phyloP scores from a whole-genome alignment of 2,329 filamentous ascomycete genomes.

The Dendrostoma leiphaemia region DNA sequence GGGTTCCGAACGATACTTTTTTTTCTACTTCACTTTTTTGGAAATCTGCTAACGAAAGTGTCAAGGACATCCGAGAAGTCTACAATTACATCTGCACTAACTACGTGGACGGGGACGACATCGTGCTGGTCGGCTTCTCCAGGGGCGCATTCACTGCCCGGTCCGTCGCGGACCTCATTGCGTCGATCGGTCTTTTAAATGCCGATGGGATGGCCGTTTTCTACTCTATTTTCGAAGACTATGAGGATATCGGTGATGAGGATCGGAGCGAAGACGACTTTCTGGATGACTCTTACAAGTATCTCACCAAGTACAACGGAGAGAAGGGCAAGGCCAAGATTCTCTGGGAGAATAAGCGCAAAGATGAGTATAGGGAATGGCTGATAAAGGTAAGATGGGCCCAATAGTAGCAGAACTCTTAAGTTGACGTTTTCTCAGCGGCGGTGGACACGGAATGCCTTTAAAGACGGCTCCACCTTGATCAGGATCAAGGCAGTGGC shows the following conservation, averaged over 20 bases:
- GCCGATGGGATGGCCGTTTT: conserved; percentile 40
- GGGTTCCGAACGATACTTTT: neutral
- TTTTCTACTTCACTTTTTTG: neutral
- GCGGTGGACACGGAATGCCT: conserved; percentile 35
- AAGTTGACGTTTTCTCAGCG: conserved; percentile 20
- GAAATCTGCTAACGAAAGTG: neutral
- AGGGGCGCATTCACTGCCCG: conserved; percentile 39
- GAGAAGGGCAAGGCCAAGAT: conserved; percentile 28
- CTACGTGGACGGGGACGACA: conserved; percentile 34
- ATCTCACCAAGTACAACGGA: conserved; percentile 24
- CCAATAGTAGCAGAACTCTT: no score
- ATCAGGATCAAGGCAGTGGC: conserved; percentile 45
- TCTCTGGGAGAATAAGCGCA: conserved; percentile 32
- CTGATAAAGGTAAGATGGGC: conserved; percentile 30
- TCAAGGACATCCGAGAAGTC: conserved; percentile 31
- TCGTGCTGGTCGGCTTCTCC: conserved; percentile 38
- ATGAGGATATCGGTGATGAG: conserved; percentile 30
- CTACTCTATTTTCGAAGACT: conserved; percentile 39
- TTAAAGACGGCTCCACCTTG: conserved; percentile 27
- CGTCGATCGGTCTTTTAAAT: conserved; percentile 39
- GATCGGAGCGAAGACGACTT: conserved; percentile 23
- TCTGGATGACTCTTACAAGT: conserved; percentile 19
- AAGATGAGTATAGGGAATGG: conserved; percentile 33
- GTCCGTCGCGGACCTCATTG: conserved; percentile 37
- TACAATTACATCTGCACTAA: conserved; percentile 39